Evolutionary conservation across 2,329 filamentous ascomycete species (phyloP), one percentile per base, ranked within the genome.

Genomic region (Aspergillus pseudoterreus): DNA sequence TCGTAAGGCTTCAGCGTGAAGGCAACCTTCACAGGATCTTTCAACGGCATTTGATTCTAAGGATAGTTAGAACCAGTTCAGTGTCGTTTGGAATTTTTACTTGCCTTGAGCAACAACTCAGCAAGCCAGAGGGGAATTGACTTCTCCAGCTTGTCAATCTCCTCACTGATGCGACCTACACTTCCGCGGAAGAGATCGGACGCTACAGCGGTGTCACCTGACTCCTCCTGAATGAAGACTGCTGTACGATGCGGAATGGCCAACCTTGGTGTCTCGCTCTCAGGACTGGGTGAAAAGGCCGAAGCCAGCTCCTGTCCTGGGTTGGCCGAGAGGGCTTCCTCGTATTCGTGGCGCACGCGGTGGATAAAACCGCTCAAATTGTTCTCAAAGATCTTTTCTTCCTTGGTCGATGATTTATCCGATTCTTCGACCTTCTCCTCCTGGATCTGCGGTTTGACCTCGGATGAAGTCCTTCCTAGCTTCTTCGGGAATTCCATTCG

Each of bases 1-100:
- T 88, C 80, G 74, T 82, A 91, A 0, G 94, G 92, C 60, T 94
- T 84, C 21, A 99, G 78, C 14, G 96, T 82, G 65, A 99, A 99
- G 3, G 90, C 92, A n/a, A 97, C 86, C 78, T 99, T 99, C 60
- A 92, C 83, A 1, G 92, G 85, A n/a, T 97, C 94, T 75, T 97
- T 97, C 53, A 80, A 73, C 0, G 91, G 90, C 8, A 90, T 83
- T 66, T 83, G 81, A 67, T 96, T 96, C 77, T 90, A 45, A 53
- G 43, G 60, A 53, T 51, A 42, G 22, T 49, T 53, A 59, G 45
- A 44, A 30, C 10, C 14, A 4, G 33, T 4, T 15, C 35, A 50
- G 30, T 32, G 6, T 1, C 58, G 74, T 61, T 9, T 8, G 36
- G n/a, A 30, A 30, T 12, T 6, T 3, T 15, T 17, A 17, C 38